Conservation (phyloP, 2,329 filamentous ascomycete species). For the Pezicula neosporulosa region DNA sequence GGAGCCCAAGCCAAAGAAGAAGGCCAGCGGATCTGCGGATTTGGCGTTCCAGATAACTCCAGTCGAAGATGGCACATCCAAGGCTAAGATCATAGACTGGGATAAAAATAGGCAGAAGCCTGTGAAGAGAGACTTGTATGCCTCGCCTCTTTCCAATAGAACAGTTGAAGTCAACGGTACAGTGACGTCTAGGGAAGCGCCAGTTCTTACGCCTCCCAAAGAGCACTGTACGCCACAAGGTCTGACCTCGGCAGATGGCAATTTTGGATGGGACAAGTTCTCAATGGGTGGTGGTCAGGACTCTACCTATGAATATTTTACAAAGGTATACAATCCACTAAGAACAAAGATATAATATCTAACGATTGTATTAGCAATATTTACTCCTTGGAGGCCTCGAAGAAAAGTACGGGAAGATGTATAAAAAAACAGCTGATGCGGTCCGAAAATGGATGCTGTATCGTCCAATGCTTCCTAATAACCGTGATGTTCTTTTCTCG, state of each 20-base stretch:
- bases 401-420: constrained; percentile 69
- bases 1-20: constrained; percentile 19
- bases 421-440: constrained; percentile 63
- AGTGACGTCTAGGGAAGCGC: constrained; percentile 3
- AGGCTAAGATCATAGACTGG: constrained; percentile 20
- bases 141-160: neutral
- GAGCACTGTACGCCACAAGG: constrained; percentile 55
- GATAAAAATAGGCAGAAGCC: constrained; percentile 15
- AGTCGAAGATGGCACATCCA: constrained; percentile 14
- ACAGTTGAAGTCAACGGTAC: constrained; percentile 8
- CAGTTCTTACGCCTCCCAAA: neutral
- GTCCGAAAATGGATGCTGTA: constrained; percentile 74
- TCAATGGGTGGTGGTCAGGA: constrained; percentile 64
- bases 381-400: constrained; percentile 73
- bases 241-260: constrained; percentile 39
- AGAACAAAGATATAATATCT: neutral
- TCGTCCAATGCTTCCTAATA: constrained; percentile 66
- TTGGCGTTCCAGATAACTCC: constrained; percentile 26
- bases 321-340: constrained; percentile 46
- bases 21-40: constrained; percentile 6
- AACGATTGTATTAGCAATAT: constrained; percentile 47
- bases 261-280: constrained; percentile 41
- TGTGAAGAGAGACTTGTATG: constrained; percentile 10
- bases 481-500: constrained; percentile 70
- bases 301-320: constrained; percentile 70